Evolutionary conservation across 2,329 filamentous ascomycete species (phyloP).

Genomic region (Sporothrix luriei): DNA sequence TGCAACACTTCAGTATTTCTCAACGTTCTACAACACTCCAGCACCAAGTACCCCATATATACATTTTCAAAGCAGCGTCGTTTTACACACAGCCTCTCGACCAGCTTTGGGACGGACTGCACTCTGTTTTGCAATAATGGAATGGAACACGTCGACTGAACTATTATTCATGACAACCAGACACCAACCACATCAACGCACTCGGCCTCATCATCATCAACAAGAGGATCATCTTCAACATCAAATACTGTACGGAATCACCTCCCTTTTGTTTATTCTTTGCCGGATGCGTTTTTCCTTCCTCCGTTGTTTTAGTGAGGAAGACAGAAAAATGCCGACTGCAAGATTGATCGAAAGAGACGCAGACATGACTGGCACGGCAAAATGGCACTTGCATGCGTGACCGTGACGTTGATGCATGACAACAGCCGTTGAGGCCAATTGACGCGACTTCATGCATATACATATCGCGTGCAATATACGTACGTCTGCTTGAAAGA

Average conservation of each 20-base stretch:
- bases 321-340: constrained; percentile 6
- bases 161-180: constrained; percentile 26
- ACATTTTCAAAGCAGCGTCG: not conserved
- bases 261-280: constrained; percentile 6
- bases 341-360: not conserved
- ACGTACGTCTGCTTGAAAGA: not conserved
- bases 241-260: constrained; percentile 34
- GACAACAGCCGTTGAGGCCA: constrained; percentile 2
- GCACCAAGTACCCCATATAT: constrained; percentile 1
- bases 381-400: constrained; percentile 22
- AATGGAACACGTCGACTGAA: constrained; percentile 30
- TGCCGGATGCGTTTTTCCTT: constrained; percentile 15
- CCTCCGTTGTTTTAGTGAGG: not conserved
- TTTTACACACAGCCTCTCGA: not conserved
- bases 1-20: not conserved
- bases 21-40: not conserved
- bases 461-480: not conserved
- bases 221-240: constrained; percentile 16
- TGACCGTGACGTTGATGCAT: constrained; percentile 25
- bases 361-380: constrained; percentile 18
- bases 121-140: not conserved
- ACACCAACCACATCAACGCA: constrained; percentile 20
- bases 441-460: not conserved
- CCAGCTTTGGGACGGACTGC: not conserved
- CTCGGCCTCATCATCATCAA: constrained; percentile 6